These are phyloP conservation scores for Bertia moriformis DNA, from an alignment of 2,329 filamentous ascomycete species.

Conservation along the genomic window DNA sequence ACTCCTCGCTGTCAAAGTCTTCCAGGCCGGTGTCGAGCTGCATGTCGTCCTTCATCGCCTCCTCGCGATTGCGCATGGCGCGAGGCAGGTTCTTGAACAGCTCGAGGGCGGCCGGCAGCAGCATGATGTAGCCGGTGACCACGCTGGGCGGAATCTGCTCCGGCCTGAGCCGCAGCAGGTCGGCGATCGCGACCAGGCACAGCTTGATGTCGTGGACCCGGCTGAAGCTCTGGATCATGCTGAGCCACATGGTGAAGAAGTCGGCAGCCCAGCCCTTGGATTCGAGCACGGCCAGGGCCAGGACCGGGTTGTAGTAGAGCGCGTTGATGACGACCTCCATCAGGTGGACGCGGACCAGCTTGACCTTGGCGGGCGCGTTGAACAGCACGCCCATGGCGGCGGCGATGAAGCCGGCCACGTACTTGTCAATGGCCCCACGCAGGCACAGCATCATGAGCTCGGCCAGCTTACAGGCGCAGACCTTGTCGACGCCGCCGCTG, in stretches of 20 bases:
- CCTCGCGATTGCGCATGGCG: constrained; percentile 82
- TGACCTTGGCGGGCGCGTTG: constrained; percentile 67
- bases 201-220: constrained; percentile 98
- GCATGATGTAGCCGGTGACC: constrained; percentile 82
- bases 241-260: constrained; percentile 98
- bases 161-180: constrained; percentile 64
- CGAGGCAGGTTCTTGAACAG: constrained; percentile 83
- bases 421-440: constrained; percentile 73
- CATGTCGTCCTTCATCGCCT: constrained; percentile 79
- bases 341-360: constrained; percentile 85
- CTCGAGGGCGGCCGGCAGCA: constrained; percentile 74
- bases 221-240: constrained; percentile 81
- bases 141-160: constrained; percentile 83
- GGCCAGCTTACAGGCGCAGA: constrained; percentile 93
- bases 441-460: constrained; percentile 96
- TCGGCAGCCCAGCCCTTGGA: constrained; percentile 89
- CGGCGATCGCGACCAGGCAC: constrained; percentile 82
- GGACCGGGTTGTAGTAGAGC: constrained; percentile 86
- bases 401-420: constrained; percentile 74
- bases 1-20: constrained; percentile 59
- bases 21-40: constrained; percentile 48
- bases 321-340: constrained; percentile 99
- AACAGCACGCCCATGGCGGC: constrained; percentile 75
- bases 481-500: constrained; percentile 82
- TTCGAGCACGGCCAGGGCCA: constrained; percentile 79